Base-by-base conservation (phyloP, 441 rosid species). In the Syzygium syzygioides region DNA sequence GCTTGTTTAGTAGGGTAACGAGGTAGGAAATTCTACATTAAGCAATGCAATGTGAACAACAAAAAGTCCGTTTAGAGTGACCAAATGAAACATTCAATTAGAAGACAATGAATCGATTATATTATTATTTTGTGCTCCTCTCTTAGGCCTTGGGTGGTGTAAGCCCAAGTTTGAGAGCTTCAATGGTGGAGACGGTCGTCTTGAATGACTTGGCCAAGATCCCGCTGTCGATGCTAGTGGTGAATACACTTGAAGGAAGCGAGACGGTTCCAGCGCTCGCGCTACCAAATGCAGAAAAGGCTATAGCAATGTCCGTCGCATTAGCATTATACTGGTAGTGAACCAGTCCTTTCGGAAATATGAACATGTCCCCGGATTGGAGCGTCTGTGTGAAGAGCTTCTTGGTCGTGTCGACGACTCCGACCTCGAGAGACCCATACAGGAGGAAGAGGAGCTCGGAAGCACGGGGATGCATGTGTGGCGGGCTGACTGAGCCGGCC, bases 391-490 rank as follows among this genome's bases (percentile, higher is more conserved):
- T 86, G 53, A 68, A 92, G 4, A 93, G 91, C 91, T 91, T 91
- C 87, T 89, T 89, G 20, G 90, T 53, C 11, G 92, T 91, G 91
- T 92, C 94, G 11, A 93, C 91, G n/a, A 93, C 89, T 4, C 95
- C 95, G 14, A 92, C 94, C 30, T 92, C 84, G 3, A 92, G 91
- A 12, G 37, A 53, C 14, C 93, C 92, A 1, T 83, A 53, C 8
- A 89, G 54, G 45, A 93, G 86, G 56, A 91, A 86, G 52, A 92
- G 89, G 53, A 93, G 92, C 92, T 93, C 93, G 6, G 94, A 89
- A 9, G 92, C 87, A 19, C 91, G 91, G 3, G 95, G 94, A 79
- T 93, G 95, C 3, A 92, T 92, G 90, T 91, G 93, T 20, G 93
- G 91, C 19, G 93, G 93, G 91, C 92, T 92, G 48, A 86, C 85